Base-by-base conservation (phyloP, 78 protist species). In the Speleostelium caveatum region DNA sequence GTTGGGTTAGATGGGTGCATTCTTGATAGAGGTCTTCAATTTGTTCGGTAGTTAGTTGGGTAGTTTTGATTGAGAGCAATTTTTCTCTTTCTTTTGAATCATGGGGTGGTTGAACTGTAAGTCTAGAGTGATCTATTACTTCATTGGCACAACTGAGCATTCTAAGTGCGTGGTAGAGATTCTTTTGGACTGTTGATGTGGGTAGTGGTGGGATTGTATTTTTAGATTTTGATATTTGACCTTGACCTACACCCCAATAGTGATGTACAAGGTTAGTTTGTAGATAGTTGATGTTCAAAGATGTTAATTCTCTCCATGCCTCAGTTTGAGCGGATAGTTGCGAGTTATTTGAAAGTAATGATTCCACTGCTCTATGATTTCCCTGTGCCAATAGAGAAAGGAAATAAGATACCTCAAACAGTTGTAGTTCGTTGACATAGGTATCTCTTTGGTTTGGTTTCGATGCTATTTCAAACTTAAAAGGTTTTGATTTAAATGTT, bases 201-300 rank as follows among this genome's bases (percentile, higher is more conserved):
- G 61, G 10, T 58, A 33, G 8, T 56, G 22, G 12, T 66, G 36
- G 36, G 30, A 22, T 56, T 41, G 39, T 53, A 39, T 49, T n/a
- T 45, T 83, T 83, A 19, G 56, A 26, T 60, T 75, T 75, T 2
- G 71, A 68, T 28, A 83, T 24, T n/a, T 68, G 63, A 12, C 79
- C 78, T 69, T 83, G 75, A 10, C 79, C 26, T 33, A 83, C 73
- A 69, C 91, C 91, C 91, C 91, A 83, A 69, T 72, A 83, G 69
- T 83, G 91, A 26, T 69, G 80, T 65, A 59, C 55, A 19, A 71
- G 66, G 42, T 76, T 76, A 2, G 59, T 33, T 12, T 66, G 39
- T 26, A 35, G 33, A 39, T 16, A 69, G 2, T 26, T 39, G 33
- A 41, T 41, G 41, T 69, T 63, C 3, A 14, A 1, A 14, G 17